Base-by-base conservation (phyloP, 805 yeast species). In the Teunomyces tritomae region DNA sequence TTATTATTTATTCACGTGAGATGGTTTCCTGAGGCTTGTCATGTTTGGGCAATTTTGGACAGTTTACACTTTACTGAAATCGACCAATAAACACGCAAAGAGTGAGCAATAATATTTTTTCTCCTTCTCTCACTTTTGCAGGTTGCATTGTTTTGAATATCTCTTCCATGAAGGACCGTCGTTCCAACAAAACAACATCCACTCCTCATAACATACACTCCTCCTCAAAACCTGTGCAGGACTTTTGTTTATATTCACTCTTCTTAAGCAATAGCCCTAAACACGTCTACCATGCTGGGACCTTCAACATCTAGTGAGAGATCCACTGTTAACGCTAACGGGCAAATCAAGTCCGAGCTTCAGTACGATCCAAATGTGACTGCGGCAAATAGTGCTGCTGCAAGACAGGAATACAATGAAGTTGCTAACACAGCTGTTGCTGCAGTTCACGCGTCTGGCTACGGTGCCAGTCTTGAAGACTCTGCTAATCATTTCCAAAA, bases 301-400 rank as follows among this genome's bases (percentile, higher is more conserved):
- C 65, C 67, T 29, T 63, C 69, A 11, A 63, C 68, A 24, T 61
- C 65, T 26, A 63, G 59, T 49, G 70, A 65, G 49, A 53, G 70
- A 48, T 59, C 55, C 24, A 49, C 55, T 9, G 51, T 46, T 28
- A 47, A 26, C 17, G 10, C 40, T 10, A 37, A 40, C 32, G 43
- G 34, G 13, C 43, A 40, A 28, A 28, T 40, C 34, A 29, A 28
- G 27, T 14, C 43, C 26, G 43, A 40, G 17, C 43, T 26, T 10
- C 43, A 40, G 32, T 40, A 9, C 6, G 34, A 40, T 14, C 43
- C 47, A 48, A 41, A 32, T 49, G 50, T 41, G 50, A 46, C 30
- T 40, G 39, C 45, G 48, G 10, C 44, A n/a, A n/a, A 26, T 9
- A 29, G 11, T 6, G 33, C 43, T 5, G 43, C 48, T 10, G 16